These are phyloP conservation scores for Kodamaea sagamina DNA, from an alignment of 805 yeast genomes.

Conservation along the genomic window DNA sequence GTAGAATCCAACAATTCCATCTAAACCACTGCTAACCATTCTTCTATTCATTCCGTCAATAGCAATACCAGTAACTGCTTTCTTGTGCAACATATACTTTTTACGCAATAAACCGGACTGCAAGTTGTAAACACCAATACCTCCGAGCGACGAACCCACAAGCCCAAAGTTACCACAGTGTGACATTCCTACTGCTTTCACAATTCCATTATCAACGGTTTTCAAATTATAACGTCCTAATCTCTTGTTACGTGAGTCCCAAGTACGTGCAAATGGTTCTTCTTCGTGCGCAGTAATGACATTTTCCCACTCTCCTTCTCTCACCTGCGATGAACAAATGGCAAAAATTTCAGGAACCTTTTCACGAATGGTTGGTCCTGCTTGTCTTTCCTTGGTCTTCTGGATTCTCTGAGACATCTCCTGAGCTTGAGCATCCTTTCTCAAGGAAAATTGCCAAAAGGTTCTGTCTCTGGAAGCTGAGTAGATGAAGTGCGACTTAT, in stretches of 20 bases:
- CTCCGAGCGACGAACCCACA: conserved; percentile 86
- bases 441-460: conserved; percentile 87
- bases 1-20: conserved; percentile 85
- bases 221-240: conserved; percentile 71
- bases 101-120: conserved; percentile 88
- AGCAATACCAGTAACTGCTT: conserved; percentile 84
- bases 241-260: conserved; percentile 80
- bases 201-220: conserved; percentile 78
- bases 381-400: conserved; percentile 43
- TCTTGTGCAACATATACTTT: conserved; percentile 67
- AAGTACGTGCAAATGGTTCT: conserved; percentile 81
- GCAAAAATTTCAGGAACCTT: conserved; percentile 76
- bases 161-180: conserved; percentile 95
- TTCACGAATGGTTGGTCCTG: conserved; percentile 61
- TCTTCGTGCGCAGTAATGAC: conserved; percentile 85
- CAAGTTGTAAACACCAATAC: conserved; percentile 80
- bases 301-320: conserved; percentile 93
- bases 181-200: conserved; percentile 75
- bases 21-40: conserved; percentile 85
- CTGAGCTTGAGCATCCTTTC: conserved; percentile 96
- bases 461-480: conserved; percentile 87
- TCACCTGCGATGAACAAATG: conserved; percentile 69
- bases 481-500: conserved; percentile 74
- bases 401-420: conserved; percentile 79
- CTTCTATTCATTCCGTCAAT: conserved; percentile 88